phyloP scores from a whole-genome alignment of 768 basidiomycete species.

The Pholiota conissans region DNA sequence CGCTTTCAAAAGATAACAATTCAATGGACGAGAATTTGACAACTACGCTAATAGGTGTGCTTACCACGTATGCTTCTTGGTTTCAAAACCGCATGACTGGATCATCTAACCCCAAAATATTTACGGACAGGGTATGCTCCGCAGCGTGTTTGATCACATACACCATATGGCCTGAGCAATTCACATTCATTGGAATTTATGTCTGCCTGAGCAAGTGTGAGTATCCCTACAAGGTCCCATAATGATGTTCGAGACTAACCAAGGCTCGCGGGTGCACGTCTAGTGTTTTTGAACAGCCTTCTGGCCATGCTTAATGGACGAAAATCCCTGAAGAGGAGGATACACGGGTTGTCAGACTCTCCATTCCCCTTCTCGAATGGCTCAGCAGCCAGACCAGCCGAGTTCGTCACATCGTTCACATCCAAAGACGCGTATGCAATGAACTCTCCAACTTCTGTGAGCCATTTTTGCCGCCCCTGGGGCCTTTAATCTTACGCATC shows the following conservation, averaged over 20 bases:
- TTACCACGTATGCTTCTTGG: conserved; percentile 28
- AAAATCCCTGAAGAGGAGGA: conserved; percentile 21
- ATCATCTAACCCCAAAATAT: not conserved
- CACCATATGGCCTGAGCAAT: conserved; percentile 41
- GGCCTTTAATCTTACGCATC: not conserved
- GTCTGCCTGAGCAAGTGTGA: conserved; percentile 46
- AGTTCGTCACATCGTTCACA: conserved; percentile 10
- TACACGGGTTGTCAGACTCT: conserved; percentile 12
- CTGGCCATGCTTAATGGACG: conserved; percentile 31
- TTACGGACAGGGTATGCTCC: conserved; percentile 24
- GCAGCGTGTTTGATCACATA: conserved; percentile 33
- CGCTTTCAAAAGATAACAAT: conserved; percentile 1
- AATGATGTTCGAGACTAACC: not conserved
- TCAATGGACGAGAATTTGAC: not conserved
- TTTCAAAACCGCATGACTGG: not conserved
- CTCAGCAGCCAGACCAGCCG: conserved; percentile 9
- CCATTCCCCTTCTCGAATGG: conserved; percentile 8
- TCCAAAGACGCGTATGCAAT: conserved; percentile 11
- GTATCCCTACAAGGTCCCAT: conserved; percentile 3
- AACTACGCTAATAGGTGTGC: conserved; percentile 23
- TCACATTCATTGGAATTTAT: conserved; percentile 46
- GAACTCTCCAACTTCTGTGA: conserved; percentile 3
- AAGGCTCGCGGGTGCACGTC: not conserved
- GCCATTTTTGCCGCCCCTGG: not conserved
- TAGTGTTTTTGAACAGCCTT: conserved; percentile 34